Evolutionary conservation across 306 rosid species (phyloP), one percentile per base, ranked within the genome.

Genomic region (Quercus gilva): DNA sequence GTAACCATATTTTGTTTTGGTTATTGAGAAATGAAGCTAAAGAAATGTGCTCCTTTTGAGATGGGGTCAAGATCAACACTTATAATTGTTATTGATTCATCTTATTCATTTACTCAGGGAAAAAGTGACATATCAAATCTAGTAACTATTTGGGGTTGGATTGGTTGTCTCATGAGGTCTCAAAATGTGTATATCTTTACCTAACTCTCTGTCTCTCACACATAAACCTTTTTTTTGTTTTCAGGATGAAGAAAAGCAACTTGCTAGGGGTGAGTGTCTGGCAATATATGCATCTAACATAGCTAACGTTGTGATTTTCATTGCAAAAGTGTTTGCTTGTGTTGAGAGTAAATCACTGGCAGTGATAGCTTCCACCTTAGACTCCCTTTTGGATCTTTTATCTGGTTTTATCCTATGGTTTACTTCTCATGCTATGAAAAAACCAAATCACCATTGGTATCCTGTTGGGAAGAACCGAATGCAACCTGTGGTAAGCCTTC

Each of bases 311-410:
- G 83, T 93, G 78, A 45, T 95, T 49, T 93, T 95, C 81, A 12
- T 71, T 3, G 99, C 98, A 12, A 93, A 95, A 80, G 86, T 95
- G 70, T 93, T 87, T 83, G 99, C 98, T 59, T 90, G 97, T 0
- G 73, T 86, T 56, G 74, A 89, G 84, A 92, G 99, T 73, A 90
- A 85, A 87, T 95, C 98, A n/a, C 59, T 95, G 83, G 99, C 97
- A 25, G 99, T 95, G n/a, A 95, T 92, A 83, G 98, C 99, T 45
- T 95, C 99, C 68, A 95, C 99, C 20, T 52, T 95, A 83, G 99
- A 95, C 64, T 95, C 99, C 59, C 92, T 95, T 15, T 89, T 95
- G 86, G 97, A 95, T 84, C 96, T 95, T 80, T 79, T 95, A 76
- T 92, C 98, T 2, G 99, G 98, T 56, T 92, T 95, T 69, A 91